Conservation (phyloP, 331 rosid genomes). For the Acacia concinna region DNA sequence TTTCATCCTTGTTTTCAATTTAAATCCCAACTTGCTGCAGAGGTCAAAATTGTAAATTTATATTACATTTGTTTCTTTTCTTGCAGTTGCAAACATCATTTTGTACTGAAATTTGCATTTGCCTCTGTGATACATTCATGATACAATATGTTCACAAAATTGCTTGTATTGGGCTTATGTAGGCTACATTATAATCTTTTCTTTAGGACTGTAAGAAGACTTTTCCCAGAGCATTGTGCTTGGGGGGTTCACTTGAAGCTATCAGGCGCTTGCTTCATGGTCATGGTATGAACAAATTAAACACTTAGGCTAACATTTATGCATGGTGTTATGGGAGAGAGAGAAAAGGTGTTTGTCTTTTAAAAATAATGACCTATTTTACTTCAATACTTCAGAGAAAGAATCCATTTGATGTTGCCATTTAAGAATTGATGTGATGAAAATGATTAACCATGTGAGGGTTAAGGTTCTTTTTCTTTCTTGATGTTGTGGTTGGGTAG, state of each 20-base stretch:
- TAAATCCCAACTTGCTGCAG: not conserved
- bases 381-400: not conserved
- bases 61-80: not conserved
- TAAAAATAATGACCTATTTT: not conserved
- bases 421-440: not conserved
- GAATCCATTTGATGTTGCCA: not conserved
- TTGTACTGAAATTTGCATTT: not conserved
- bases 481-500: not conserved
- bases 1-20: not conserved
- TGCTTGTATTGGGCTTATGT: conserved; percentile 8
- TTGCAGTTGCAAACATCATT: not conserved
- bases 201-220: conserved; percentile 79
- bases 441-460: not conserved
- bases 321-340: not conserved
- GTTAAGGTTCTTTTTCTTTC: not conserved
- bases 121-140: not conserved
- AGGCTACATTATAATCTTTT: conserved; percentile 6
- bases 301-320: not conserved
- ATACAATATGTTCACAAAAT: not conserved
- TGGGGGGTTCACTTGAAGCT: conserved; percentile 82
- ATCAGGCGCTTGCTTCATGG: conserved; percentile 52
- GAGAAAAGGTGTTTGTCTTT: not conserved
- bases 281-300: conserved; percentile 50
- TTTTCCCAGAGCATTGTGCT: conserved; percentile 84
- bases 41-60: not conserved